These are phyloP conservation scores for Moricandia moricandioides DNA, from an alignment of 345 rosid genomes.

Conservation along the genomic window DNA sequence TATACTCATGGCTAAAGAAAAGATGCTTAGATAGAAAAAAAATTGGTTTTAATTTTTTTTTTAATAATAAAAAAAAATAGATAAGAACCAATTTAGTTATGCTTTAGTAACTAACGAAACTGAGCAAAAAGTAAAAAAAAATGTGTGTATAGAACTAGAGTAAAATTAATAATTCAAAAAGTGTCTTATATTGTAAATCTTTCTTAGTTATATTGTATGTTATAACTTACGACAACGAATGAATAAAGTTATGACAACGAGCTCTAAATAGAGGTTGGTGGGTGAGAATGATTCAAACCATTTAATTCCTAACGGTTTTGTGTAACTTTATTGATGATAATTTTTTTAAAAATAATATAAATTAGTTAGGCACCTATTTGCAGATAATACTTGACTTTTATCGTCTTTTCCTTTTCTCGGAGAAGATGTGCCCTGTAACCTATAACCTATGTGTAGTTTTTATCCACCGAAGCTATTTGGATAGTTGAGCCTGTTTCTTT, in stretches of 20 bases:
- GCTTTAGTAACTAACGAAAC: too few relatives aligned
- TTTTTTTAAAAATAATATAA: background rate
- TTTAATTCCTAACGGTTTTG: conserved; percentile 31
- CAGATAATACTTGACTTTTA: conserved; percentile 18
- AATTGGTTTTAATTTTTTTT: too few relatives aligned
- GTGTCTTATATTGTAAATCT: too few relatives aligned
- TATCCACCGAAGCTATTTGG: background rate
- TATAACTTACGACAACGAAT: background rate
- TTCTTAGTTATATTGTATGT: too few relatives aligned
- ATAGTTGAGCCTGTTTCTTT: background rate
- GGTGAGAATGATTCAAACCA: conserved; percentile 23
- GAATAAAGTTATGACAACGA: conserved; percentile 34
- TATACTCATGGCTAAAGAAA: too few relatives aligned
- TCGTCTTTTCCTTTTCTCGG: conserved; percentile 18
- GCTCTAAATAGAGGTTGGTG: conserved; percentile 10
- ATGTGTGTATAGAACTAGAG: too few relatives aligned
- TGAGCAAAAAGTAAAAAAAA: too few relatives aligned
- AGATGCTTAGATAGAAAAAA: too few relatives aligned
- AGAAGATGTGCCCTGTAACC: conserved; percentile 3
- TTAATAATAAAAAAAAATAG: too few relatives aligned
- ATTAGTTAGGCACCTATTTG: conserved; percentile 1
- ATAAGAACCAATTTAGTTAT: too few relatives aligned
- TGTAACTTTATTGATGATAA: conserved; percentile 13
- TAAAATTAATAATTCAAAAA: too few relatives aligned
- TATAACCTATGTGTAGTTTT: background rate